These are phyloP conservation scores for Wickerhamomyces pijperi DNA, from an alignment of 805 yeast species.

Conservation along the genomic window DNA sequence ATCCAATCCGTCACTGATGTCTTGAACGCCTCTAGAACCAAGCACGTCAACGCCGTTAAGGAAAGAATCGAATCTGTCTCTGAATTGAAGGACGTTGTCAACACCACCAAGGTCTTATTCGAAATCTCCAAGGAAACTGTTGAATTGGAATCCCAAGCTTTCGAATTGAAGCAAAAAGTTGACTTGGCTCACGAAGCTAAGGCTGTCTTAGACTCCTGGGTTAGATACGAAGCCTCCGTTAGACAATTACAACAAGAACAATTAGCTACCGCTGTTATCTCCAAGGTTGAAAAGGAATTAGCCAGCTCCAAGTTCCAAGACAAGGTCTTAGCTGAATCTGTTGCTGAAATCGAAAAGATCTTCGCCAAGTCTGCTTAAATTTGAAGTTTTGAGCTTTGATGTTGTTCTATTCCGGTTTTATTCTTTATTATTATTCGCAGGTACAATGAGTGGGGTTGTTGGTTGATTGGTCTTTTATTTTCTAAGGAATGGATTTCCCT, in stretches of 20 bases:
- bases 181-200: conserved; percentile 85
- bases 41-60: conserved; percentile 88
- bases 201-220: conserved; percentile 96
- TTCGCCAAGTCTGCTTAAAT: conserved; percentile 33
- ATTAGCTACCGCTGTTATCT: conserved; percentile 74
- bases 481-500: background rate
- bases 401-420: too few relatives aligned
- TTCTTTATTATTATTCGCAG: too few relatives aligned
- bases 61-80: conserved; percentile 82
- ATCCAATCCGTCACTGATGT: conserved; percentile 70
- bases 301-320: conserved; percentile 89
- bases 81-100: conserved; percentile 83
- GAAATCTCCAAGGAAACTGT: conserved; percentile 96
- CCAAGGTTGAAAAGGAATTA: conserved; percentile 80
- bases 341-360: conserved; percentile 82
- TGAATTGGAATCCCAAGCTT: conserved; percentile 86
- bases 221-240: conserved; percentile 91
- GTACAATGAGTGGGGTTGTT: background rate
- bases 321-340: conserved; percentile 79
- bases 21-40: conserved; percentile 78
- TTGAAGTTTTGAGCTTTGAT: too few relatives aligned
- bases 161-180: conserved; percentile 85
- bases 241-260: conserved; percentile 95
- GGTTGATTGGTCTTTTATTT: too few relatives aligned
- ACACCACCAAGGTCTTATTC: conserved; percentile 83